Conservation (phyloP, 768 basidiomycete genomes). For the Phylloporus sp. region DNA sequence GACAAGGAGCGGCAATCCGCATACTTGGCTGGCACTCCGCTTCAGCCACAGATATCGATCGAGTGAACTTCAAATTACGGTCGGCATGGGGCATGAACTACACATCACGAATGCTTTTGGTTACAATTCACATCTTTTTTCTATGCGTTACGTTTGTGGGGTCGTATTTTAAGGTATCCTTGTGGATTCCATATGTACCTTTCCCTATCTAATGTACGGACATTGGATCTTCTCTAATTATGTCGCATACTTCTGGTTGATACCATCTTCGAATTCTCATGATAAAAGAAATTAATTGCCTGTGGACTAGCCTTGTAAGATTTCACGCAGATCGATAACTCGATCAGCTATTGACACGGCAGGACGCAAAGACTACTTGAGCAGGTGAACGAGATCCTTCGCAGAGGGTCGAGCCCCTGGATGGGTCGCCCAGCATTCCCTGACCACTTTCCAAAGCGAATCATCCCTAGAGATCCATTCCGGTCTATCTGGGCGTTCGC, state of each 20-base stretch:
- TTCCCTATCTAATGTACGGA: slow-evolving; percentile 19
- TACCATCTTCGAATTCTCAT: not conserved
- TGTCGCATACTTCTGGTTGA: slow-evolving; percentile 5
- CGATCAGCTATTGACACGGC: not conserved
- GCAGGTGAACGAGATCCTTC: not conserved
- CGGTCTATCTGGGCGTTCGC: slow-evolving; percentile 8
- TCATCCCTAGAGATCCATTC: slow-evolving; percentile 1
- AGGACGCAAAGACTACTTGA: not conserved
- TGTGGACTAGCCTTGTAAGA: not conserved
- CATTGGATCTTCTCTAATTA: slow-evolving; percentile 15
- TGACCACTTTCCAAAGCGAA: slow-evolving; percentile 11
- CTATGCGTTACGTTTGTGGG: not conserved
- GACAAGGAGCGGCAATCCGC: slow-evolving; percentile 47
- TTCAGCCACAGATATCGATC: slow-evolving; percentile 71
- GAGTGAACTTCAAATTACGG: slow-evolving; percentile 42
- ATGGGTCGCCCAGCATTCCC: slow-evolving; percentile 7
- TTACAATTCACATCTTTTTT: not conserved
- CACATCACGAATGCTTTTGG: slow-evolving; percentile 5
- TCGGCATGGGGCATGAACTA: not conserved
- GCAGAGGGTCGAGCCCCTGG: slow-evolving; percentile 16
- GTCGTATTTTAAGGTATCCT: not conserved
- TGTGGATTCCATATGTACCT: slow-evolving; percentile 8
- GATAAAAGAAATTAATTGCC: not conserved
- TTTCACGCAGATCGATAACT: not conserved
- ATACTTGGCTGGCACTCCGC: slow-evolving; percentile 41